Evolutionary conservation across 2,329 filamentous ascomycete species (phyloP), one percentile per base, ranked within the genome.

Genomic region (Tolypocladium guangdongense): DNA sequence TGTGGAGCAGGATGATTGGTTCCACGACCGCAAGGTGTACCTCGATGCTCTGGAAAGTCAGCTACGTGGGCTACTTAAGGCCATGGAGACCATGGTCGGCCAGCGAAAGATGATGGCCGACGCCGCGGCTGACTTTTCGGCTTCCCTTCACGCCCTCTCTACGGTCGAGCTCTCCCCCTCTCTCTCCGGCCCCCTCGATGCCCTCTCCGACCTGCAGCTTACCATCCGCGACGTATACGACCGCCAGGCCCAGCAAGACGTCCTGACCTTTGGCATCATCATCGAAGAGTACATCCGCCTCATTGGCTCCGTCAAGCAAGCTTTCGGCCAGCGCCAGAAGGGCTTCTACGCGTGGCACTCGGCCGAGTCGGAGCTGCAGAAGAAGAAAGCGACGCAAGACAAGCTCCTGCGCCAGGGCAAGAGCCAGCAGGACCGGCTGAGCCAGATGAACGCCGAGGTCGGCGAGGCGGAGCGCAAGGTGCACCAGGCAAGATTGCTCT

Each of bases 1-100:
- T 71, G 84, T 99, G 39, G 93, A 99, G 71, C 93, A 97, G 66
- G 93, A 99, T 67, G 93, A 99, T 72, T 99, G 92, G 93, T 99
- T 99, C 73, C 92, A 99, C 63, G 93, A 99, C 61, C 90, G 93
- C 57, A 89, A 86, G 63, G 82, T 97, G 53, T 99, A 99, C 65
- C 81, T 99, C 12, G 93, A 99, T 67, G 91, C 91, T 5, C 78
- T 97, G 38, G 91, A 97, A 66, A 90, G 83, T 62, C 92, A 97
- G 68, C 78, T 96, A 56, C 95, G 91, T 68, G 86, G 88, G 11
- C 76, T 97, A 18, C 78, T 96, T 63, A 97, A 96, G 71, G 88
- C 91, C 20, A 95, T 96, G 72, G 93, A 99, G 64, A 87, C 84
- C 7, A 95, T 99, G 67, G 88, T 99, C 2, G 79, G 79, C 37